Conservation (phyloP, 768 basidiomycete genomes). For the Mycena amicta region DNA sequence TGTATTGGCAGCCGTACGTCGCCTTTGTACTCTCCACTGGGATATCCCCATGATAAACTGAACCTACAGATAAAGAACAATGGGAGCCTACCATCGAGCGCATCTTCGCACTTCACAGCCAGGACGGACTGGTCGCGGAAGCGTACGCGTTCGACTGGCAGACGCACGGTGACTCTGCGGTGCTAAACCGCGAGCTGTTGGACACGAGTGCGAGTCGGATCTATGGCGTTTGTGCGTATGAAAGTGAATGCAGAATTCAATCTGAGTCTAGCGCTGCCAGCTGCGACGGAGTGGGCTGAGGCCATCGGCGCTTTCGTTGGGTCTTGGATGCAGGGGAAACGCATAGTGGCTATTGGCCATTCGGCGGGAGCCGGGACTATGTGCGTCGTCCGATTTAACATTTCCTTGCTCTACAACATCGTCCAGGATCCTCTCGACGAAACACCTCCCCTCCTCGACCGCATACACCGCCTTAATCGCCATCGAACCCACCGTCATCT, state of each 20-base stretch:
- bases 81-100: constrained; percentile 52
- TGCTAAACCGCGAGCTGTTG: constrained; percentile 42
- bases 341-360: constrained; percentile 44
- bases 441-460: constrained; percentile 26
- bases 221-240: constrained; percentile 34
- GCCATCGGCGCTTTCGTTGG: constrained; percentile 38
- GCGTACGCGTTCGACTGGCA: constrained; percentile 56
- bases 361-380: constrained; percentile 46
- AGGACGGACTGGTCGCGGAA: constrained; percentile 38
- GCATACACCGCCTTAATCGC: constrained; percentile 44
- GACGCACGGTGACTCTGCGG: constrained; percentile 51
- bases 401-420: neutral
- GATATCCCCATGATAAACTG: neutral
- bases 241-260: no score
- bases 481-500: constrained; percentile 47
- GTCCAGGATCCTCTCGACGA: constrained; percentile 42
- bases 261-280: no score
- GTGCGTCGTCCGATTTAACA: constrained; percentile 27
- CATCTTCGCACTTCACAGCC: constrained; percentile 33
- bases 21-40: neutral
- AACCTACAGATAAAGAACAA: constrained; percentile 50
- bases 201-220: constrained; percentile 34
- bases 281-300: constrained; percentile 40
- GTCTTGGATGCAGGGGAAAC: constrained; percentile 37
- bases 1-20: constrained; percentile 16